phyloP scores from a whole-genome alignment of 257 asterid genomes.

The Coffea eugenioides region DNA sequence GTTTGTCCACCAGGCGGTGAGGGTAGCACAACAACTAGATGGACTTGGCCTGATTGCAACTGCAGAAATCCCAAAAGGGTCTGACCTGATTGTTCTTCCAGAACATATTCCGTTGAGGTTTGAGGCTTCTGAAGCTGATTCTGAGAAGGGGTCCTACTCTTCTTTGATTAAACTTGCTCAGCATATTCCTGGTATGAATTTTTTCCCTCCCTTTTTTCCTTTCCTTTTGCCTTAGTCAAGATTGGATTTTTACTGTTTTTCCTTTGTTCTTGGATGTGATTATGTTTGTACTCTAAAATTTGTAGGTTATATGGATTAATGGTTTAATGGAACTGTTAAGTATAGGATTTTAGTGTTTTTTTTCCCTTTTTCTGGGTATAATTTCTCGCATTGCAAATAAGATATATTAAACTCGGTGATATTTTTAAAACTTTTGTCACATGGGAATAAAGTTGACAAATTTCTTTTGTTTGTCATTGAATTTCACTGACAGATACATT shows the following conservation, averaged over 20 bases:
- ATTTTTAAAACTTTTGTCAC: neutral
- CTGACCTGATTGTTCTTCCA: constrained; percentile 75
- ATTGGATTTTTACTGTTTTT: neutral
- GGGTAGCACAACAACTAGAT: constrained; percentile 40
- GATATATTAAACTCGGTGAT: no score
- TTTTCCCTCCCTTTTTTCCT: neutral
- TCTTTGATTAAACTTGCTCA: constrained; percentile 54
- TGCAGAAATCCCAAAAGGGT: constrained; percentile 74
- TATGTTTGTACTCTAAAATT: no score
- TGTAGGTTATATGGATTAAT: neutral
- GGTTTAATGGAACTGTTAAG: neutral
- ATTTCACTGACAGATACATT: neutral
- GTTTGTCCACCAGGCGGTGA: constrained; percentile 70
- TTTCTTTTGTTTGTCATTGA: no score
- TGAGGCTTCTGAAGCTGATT: constrained; percentile 31
- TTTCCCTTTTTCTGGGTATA: no score
- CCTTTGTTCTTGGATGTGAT: neutral
- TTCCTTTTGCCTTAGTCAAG: no score
- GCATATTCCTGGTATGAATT: constrained; percentile 67
- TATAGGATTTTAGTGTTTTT: neutral
- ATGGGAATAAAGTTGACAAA: neutral
- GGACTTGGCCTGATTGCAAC: constrained; percentile 65
- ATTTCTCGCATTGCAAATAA: neutral
- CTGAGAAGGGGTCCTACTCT: constrained; percentile 38
- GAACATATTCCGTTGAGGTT: constrained; percentile 73